Evolutionary conservation across 2,329 filamentous ascomycete species (phyloP), one percentile per base, ranked within the genome.

Genomic region (Coleophoma eucalyptorum): DNA sequence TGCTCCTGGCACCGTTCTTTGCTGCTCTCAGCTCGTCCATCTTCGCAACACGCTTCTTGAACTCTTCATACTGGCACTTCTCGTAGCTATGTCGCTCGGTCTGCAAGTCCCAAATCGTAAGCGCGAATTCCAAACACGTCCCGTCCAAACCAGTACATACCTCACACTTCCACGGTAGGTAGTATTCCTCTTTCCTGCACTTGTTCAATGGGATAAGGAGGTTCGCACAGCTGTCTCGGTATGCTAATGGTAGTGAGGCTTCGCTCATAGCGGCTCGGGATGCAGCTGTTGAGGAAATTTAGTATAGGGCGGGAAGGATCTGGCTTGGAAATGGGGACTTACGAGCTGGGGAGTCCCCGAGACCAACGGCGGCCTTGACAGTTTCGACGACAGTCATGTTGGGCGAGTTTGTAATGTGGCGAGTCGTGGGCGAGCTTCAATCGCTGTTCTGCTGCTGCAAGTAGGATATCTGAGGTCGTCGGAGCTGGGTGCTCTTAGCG

Each of bases 11-110:
- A 55, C 90, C 91, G 52, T 75, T 83, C 81, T 95, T 96, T 54
- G 89, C 84, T 60, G 84, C 92, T 68, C 91, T 83, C 67, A 99
- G 75, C 78, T 99, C 92, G 65, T 97, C 85, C 94, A 99, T 99
- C 85, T 96, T 97, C 67, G 88, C 90, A 58, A 99, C 94, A 52
- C 94, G 86, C 81, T 93, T 90, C 84, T 96, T 96, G 80, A 99
- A 99, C 71, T 97, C 94, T 58, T 89, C 89, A 74, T 99, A 99
- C 68, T 99, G 94, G 83, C 94, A 99, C 73, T 97, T 97, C 71
- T 99, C 94, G 79, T 99, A 99, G 67, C 86, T 87, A 75, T 99
- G 94, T 77, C 94, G 81, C 79, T 99, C 94, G 71, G 91, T 85
- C 94, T 97, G 67, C 43, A 44, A 15, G 11, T 11, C 21, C 46